Percentiles rank a stretch among this genome's conserved stretches.
Conservation (phyloP, 75 land plant species). For the Larix kaempferi region DNA sequence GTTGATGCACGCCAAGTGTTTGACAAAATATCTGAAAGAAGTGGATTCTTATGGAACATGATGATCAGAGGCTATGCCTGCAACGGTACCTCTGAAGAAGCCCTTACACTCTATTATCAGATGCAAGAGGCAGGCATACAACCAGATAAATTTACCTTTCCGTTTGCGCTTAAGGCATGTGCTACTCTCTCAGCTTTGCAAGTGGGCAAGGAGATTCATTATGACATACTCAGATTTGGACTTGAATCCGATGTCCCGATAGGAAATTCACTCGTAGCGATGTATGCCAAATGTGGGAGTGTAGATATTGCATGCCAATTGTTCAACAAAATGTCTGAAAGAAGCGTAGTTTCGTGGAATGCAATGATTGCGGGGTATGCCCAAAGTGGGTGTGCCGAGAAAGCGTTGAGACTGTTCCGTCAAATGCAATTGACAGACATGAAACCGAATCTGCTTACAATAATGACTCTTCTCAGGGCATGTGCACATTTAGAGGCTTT, state of each 20-base stretch:
- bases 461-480: not conserved
- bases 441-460: not conserved
- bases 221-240: slow-evolving; percentile 18
- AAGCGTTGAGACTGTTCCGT: slow-evolving; percentile 3
- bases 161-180: slow-evolving; percentile 62
- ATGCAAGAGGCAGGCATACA: slow-evolving; percentile 31
- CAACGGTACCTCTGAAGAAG: slow-evolving; percentile 42
- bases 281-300: slow-evolving; percentile 70
- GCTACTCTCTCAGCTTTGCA: slow-evolving; percentile 25
- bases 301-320: slow-evolving; percentile 35
- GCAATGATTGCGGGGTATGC: slow-evolving; percentile 14
- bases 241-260: slow-evolving; percentile 51
- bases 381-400: slow-evolving; percentile 1
- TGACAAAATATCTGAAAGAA: slow-evolving; percentile 37
- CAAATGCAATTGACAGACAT: not conserved
- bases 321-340: slow-evolving; percentile 34
- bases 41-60: slow-evolving; percentile 54
- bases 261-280: slow-evolving; percentile 47
- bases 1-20: slow-evolving; percentile 41
- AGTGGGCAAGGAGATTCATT: slow-evolving; percentile 50
- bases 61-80: slow-evolving; percentile 62
- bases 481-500: not conserved
- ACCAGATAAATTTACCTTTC: slow-evolving; percentile 59
- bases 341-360: slow-evolving; percentile 16
- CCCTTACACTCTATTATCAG: slow-evolving; percentile 32